Percentiles rank a stretch among this genome's conserved stretches.
These are phyloP conservation scores for Pontederia crassipes DNA, from an alignment of 176 grass and related monocot species.

Conservation along the genomic window DNA sequence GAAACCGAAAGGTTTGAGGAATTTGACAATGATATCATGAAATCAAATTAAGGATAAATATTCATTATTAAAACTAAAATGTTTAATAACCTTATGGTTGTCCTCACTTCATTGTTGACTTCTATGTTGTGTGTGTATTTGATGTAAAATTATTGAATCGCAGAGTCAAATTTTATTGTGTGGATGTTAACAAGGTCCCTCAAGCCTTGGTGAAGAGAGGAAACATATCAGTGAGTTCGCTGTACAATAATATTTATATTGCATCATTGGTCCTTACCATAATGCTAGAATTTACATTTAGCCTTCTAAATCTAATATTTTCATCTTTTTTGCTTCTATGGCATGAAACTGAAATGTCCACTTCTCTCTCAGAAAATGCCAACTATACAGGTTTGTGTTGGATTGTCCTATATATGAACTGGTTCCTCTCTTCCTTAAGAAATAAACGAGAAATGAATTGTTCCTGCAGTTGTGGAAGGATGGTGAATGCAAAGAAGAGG, in stretches of 20 bases:
- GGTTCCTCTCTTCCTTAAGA: neutral
- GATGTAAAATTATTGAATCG: slow-evolving; percentile 23
- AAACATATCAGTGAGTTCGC: slow-evolving; percentile 62
- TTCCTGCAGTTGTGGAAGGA: slow-evolving; percentile 84
- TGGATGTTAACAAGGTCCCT: slow-evolving; percentile 93
- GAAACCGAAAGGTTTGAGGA: no score
- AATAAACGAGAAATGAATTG: neutral
- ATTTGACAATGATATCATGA: no score
- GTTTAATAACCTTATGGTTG: no score
- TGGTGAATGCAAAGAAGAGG: slow-evolving; percentile 69
- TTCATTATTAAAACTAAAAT: no score
- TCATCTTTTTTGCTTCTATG: neutral
- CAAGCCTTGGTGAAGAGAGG: slow-evolving; percentile 71
- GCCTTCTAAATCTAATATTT: slow-evolving; percentile 5
- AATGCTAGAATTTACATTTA: no score
- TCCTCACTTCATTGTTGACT: neutral
- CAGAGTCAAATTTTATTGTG: slow-evolving; percentile 57
- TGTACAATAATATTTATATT: neutral
- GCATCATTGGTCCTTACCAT: no score
- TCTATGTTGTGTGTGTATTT: neutral
- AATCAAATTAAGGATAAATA: no score
- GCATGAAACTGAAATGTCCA: neutral
- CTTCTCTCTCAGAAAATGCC: slow-evolving; percentile 73
- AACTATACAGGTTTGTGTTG: slow-evolving; percentile 85
- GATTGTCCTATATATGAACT: neutral